Evolutionary conservation across 495 filamentous ascomycete genomes (phyloP), one percentile per base, ranked within the genome.

Genomic region (Penicillium roqueforti): DNA sequence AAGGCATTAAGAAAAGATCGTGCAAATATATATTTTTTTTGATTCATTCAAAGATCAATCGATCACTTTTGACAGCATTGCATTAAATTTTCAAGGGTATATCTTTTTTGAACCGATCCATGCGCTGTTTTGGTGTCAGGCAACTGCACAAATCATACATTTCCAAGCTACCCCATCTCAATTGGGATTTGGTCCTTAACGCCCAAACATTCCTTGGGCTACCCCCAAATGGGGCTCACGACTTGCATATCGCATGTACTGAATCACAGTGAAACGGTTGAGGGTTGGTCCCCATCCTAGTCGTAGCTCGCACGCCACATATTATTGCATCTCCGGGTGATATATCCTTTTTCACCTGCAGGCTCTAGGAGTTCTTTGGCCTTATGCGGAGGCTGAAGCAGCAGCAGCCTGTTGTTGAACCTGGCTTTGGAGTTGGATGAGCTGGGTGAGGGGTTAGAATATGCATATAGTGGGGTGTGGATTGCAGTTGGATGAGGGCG

Each of bases 341-440:
- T 29, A 52, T 52, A 26, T 52, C 14, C 34, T 40, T 43, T 29
- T 25, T 44, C 16, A 20, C 18, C n/a, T 28, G 16, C 28, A 0
- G 8, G 0, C 9, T 14, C 10, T 16, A 11, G 11, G 2, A n/a
- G 16, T 31, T 42, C n/a, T 9, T 36, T 52, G 11, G 44, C 26
- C 28, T 71, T 53, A 74, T 18, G 71, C 66, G 18, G 68, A 74
- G 14, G 71, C 73, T 22, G 63, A 61, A 52, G 70, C 61, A 14
- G 71, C 62, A 31, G 72, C 68, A 13, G 63, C 61, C 45, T 76
- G 69, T 45, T 73, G 68, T 50, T 77, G 74, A 31, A 63, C 51
- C 40, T 76, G 70, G 43, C 63, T 67, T 55, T 77, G 75, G 57
- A 72, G 68, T 62, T 75, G 72, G 40, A 77, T 57, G 54, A 77